phyloP scores from a whole-genome alignment of 139 green algal genomes.

The Picocystis salinarum region DNA sequence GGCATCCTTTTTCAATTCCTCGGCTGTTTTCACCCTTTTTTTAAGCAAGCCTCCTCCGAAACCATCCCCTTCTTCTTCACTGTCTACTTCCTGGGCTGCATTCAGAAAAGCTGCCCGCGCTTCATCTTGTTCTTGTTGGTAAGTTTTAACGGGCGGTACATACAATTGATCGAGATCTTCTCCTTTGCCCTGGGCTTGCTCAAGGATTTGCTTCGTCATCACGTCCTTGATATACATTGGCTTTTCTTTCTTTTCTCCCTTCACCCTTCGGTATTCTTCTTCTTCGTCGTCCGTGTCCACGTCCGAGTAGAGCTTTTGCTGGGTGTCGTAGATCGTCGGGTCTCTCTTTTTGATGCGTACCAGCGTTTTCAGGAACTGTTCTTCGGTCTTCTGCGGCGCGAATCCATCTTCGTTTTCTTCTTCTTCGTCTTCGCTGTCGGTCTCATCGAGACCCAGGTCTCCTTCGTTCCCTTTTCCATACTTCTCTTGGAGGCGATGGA shows the following conservation, averaged over 20 bases:
- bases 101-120: conserved; percentile 45
- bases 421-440: background rate
- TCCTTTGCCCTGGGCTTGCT: conserved; percentile 33
- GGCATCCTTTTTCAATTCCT: background rate
- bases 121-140: conserved; percentile 50
- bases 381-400: conserved; percentile 29
- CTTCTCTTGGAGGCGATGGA: conserved; percentile 57
- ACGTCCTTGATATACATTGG: conserved; percentile 62
- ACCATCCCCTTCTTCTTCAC: conserved; percentile 5
- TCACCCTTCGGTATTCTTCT: conserved; percentile 3
- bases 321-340: conserved; percentile 41
- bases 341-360: conserved; percentile 45
- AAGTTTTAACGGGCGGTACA: conserved; percentile 17
- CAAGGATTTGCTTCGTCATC: conserved; percentile 36
- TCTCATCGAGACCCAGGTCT: background rate
- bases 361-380: conserved; percentile 46
- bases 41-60: background rate
- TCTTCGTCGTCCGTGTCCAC: conserved; percentile 16
- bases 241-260: conserved; percentile 21
- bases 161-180: conserved; percentile 6
- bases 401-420: conserved; percentile 17
- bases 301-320: conserved; percentile 37
- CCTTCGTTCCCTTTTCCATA: conserved; percentile 26
- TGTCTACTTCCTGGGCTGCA: conserved; percentile 6
- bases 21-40: background rate